Base-by-base conservation (phyloP, 1,284 basidiomycete genomes). In the Rhodotorula sp. region DNA sequence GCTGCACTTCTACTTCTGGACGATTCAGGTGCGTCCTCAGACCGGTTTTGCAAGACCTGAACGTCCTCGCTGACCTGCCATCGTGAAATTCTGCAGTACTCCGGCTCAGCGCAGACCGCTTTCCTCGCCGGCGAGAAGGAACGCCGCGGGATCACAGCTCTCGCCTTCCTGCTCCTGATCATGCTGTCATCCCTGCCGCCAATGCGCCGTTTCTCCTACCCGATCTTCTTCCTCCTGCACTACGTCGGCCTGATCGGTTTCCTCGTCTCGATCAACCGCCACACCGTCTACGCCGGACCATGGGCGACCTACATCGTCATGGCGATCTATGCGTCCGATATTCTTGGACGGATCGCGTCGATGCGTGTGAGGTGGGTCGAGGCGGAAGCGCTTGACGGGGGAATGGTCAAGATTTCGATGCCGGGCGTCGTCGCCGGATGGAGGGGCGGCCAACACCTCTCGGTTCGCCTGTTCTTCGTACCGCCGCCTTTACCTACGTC, bases 361-460 rank as follows among this genome's bases (percentile, higher is more conserved):
- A 54, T 71, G 57, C 61, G 72, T 7, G 39, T 74, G 16, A 47
- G 67, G 3, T 69, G 64, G 57, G 72, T 69, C 26, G 67, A 70
- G 56, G 64, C 63, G 12, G 69, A 68, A 18, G 60, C 69, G 26
- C 58, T 74, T 6, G 64, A 67, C 12, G 63, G 62, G 2, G 76
- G 76, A 46, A 81, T 81, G 14, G 82, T 81, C 2, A 67, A 81
- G 26, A 60, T 84, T 49, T 79, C 78, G 29, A 73, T 83, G 26
- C 80, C 79, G 0, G 69, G 75, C 3, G 58, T 83, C 39, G 78
- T 72, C 16, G 75, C 78, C 1, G 83, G 83, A 16, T 84, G 83
- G 83, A 77, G 81, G 58, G 80, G 83, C 0, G 83, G 83, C 7
- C 83, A 83, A 70, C 82, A 84, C 71, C 79, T 84, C 31, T 78